These are phyloP conservation scores for Aspergillus fischeri DNA, from an alignment of 2,329 filamentous ascomycete species.

Conservation along the genomic window DNA sequence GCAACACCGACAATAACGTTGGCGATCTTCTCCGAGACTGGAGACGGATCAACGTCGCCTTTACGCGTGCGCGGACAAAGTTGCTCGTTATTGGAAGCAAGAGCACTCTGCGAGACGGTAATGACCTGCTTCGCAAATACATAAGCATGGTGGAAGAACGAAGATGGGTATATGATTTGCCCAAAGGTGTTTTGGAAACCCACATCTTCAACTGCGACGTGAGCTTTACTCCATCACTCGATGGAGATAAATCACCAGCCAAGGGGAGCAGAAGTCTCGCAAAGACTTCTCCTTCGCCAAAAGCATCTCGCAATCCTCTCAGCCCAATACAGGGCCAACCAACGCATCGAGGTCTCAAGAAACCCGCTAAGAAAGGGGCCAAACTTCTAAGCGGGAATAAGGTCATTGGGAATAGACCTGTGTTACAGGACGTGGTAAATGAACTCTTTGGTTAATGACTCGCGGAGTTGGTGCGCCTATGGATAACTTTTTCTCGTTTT, in stretches of 20 bases:
- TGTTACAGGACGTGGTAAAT: constrained; percentile 75
- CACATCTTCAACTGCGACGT: constrained; percentile 60
- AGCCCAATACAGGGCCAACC: constrained; percentile 30
- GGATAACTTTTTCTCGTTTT: neutral
- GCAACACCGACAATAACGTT: constrained; percentile 76
- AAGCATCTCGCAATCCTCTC: constrained; percentile 23
- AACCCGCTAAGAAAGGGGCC: constrained; percentile 58
- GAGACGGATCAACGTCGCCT: constrained; percentile 90
- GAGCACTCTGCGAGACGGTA: constrained; percentile 62
- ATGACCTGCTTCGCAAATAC: constrained; percentile 74
- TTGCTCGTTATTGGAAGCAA: constrained; percentile 81
- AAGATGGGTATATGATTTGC: constrained; percentile 76
- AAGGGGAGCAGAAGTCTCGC: constrained; percentile 32
- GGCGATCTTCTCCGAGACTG: constrained; percentile 89
- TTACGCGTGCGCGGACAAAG: constrained; percentile 90
- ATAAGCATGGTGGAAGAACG: constrained; percentile 71
- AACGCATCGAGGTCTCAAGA: constrained; percentile 36
- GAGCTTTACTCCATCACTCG: constrained; percentile 17
- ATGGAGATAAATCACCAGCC: constrained; percentile 18
- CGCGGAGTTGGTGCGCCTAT: constrained; percentile 12
- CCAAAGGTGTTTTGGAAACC: constrained; percentile 57
- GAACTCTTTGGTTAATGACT: constrained; percentile 45
- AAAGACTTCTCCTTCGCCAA: constrained; percentile 14
- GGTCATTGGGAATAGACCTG: constrained; percentile 62
- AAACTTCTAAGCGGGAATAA: constrained; percentile 47